phyloP scores from a whole-genome alignment of 148 eudicot species.

The Rhododendron henanense region DNA sequence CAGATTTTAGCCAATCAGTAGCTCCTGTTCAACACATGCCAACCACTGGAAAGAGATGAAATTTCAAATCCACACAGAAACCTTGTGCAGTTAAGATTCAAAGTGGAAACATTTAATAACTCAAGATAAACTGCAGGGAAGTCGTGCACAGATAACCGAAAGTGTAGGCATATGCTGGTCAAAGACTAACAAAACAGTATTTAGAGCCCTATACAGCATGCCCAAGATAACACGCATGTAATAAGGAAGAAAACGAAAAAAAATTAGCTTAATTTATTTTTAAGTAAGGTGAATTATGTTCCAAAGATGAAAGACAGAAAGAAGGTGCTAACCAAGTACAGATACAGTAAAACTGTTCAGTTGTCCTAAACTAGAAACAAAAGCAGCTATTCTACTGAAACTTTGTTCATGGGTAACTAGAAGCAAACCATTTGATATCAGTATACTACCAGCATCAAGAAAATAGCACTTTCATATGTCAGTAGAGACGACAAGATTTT shows the following conservation, averaged over 20 bases:
- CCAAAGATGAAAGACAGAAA: neutral
- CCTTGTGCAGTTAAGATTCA: neutral
- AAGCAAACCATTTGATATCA: neutral
- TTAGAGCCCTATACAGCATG: neutral
- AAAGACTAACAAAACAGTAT: neutral
- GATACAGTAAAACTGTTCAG: neutral
- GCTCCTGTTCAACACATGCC: neutral
- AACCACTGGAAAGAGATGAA: neutral
- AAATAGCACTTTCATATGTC: neutral
- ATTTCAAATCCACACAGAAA: neutral
- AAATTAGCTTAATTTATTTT: neutral
- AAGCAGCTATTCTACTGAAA: neutral
- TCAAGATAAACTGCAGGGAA: neutral
- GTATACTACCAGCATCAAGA: neutral
- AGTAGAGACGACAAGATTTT: neutral
- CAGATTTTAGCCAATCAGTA: neutral
- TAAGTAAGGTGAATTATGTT: neutral
- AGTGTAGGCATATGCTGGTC: neutral
- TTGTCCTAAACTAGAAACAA: neutral
- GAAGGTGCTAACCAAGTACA: neutral
- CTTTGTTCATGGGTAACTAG: neutral
- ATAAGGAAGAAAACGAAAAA: neutral
- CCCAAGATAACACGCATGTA: neutral
- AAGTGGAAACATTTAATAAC: neutral
- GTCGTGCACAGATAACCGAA: neutral